Evolutionary conservation across 2,329 filamentous ascomycete species (phyloP).

Genomic region (Colletotrichum orchidophilum): DNA sequence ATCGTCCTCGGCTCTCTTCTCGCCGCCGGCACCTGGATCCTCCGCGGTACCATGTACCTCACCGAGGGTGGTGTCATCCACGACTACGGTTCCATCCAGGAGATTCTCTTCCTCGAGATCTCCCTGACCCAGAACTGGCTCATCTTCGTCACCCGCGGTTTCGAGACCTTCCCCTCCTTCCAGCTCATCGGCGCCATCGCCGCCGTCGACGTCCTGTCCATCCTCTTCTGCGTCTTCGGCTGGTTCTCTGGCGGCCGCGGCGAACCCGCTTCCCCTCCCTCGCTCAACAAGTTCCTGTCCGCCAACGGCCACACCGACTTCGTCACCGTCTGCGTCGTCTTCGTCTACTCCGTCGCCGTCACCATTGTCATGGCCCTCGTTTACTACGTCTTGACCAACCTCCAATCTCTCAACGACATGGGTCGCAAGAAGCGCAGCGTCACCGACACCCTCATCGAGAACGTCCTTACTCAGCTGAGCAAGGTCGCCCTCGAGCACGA

Average conservation of each 20-base stretch:
- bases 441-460: conserved; percentile 36
- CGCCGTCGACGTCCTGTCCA: conserved; percentile 75
- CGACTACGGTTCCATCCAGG: conserved; percentile 79
- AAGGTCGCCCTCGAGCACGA: conserved; percentile 71
- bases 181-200: conserved; percentile 77
- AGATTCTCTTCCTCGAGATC: conserved; percentile 79
- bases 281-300: conserved; percentile 45
- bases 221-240: conserved; percentile 79
- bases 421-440: conserved; percentile 67
- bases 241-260: conserved; percentile 69
- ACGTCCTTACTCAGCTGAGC: conserved; percentile 65
- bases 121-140: conserved; percentile 81
- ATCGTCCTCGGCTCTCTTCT: conserved; percentile 74
- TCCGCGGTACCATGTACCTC: conserved; percentile 76
- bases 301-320: conserved; percentile 55
- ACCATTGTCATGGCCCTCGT: conserved; percentile 73
- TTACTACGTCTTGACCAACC: conserved; percentile 69
- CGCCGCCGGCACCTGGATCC: conserved; percentile 76
- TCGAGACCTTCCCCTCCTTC: conserved; percentile 78
- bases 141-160: conserved; percentile 80
- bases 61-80: conserved; percentile 77
- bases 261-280: conserved; percentile 43
- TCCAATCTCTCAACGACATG: conserved; percentile 67
- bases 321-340: conserved; percentile 72
- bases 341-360: conserved; percentile 73